phyloP scores from a whole-genome alignment of 2,329 filamentous ascomycete genomes.

The Pleomassaria siparia region DNA sequence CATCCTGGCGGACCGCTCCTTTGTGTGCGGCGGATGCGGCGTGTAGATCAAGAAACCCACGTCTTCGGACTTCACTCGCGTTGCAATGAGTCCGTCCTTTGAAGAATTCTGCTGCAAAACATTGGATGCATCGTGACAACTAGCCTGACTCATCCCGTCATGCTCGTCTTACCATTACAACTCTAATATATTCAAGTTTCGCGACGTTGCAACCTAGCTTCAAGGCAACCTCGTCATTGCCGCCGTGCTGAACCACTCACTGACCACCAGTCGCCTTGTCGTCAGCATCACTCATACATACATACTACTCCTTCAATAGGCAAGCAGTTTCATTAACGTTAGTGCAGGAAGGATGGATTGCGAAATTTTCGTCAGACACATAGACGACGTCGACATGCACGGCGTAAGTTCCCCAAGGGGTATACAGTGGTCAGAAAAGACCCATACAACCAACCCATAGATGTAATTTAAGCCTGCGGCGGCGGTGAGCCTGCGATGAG shows the following conservation, averaged over 20 bases:
- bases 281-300: neutral
- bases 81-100: neutral
- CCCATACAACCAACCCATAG: neutral
- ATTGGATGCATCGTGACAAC: neutral
- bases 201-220: neutral
- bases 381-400: neutral
- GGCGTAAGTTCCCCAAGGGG: neutral
- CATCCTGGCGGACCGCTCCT: neutral
- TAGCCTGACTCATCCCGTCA: neutral
- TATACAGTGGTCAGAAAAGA: neutral
- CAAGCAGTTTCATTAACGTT: too few species aligned
- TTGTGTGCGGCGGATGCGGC: neutral
- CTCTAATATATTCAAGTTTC: neutral
- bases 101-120: neutral
- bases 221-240: conserved; percentile 1
- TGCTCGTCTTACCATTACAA: neutral
- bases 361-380: neutral
- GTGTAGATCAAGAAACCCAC: neutral
- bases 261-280: neutral
- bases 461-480: neutral
- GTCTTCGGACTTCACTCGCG: neutral
- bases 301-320: neutral
- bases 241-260: neutral
- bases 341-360: too few species aligned
- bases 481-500: neutral